Base-by-base conservation (phyloP, 2,329 filamentous ascomycete genomes). In the Exophiala mesophila region DNA sequence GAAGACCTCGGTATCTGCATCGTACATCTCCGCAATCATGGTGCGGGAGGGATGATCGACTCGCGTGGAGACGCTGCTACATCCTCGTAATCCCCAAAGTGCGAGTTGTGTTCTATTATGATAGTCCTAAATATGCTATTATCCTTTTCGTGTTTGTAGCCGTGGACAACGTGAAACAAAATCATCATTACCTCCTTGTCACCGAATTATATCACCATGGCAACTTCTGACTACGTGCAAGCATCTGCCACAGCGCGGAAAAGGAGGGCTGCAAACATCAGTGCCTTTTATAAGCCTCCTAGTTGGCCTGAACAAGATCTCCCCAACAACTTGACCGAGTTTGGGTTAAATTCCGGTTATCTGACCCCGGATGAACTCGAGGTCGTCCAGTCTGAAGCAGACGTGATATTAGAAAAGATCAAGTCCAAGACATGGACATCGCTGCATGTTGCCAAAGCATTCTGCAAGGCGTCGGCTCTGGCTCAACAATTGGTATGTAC, bases 401-500 rank as follows among this genome's bases (percentile, higher is more conserved):
- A 56, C 7, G 52, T 56, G 7, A 63, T 66, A 29, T 49, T 66
- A 1, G 31, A 55, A 3, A 63, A 64, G 30, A 57, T 67, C 16
- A 52, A 51, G 28, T 51, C 52, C 3, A 60, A 60, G 17, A 58
- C 60, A 59, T 76, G 71, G 66, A 76, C 65, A 4, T 69, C 76
- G 45, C 65, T 71, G 39, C 67, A 75, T 10, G 74, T 79, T 2
- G 63, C 68, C 1, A 64, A 60, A n/a, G 77, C 76, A 0, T 83
- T 76, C 52, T 76, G 73, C 60, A 78, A 77, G 35, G 53, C 57
- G 2, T 58, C 59, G 3, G 59, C 58, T 4, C 38, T 60, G 13
- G 57, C 56, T 4, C 59, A 61, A 19, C 52, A 59, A 47, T 24
- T 57, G 39, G 72, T 75, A 59, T 77, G 73, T 26, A n/a, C n/a